These are phyloP conservation scores for Zea mays DNA, from an alignment of 176 grass and related monocot species.

Conservation along the genomic window Zm-B73-REFERENCE-NAM-5.0 NC_050097.1:53271501-53272000, in stretches of 20 bases:
- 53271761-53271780: not conserved
- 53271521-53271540: slow-evolving; percentile 1
- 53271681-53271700: not conserved
- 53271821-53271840: not conserved
- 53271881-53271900: slow-evolving; percentile 35
- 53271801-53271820: not conserved
- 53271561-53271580: not conserved
- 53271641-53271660: not conserved
- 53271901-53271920: slow-evolving; percentile 55
- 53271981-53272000: slow-evolving; percentile 72
- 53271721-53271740: not conserved
- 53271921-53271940: slow-evolving; percentile 73
- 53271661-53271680: not conserved
- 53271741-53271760: no score
- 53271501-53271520: not conserved
- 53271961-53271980: slow-evolving; percentile 58
- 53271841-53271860: not conserved
- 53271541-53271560: slow-evolving; percentile 38
- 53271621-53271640: not conserved
- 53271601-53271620: not conserved
- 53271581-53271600: not conserved
- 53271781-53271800: no score
- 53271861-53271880: not conserved
- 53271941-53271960: slow-evolving; percentile 92
- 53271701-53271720: not conserved